Conservation (phyloP, 352 stramenopile genomes). For the Pythium dissotocum region DNA sequence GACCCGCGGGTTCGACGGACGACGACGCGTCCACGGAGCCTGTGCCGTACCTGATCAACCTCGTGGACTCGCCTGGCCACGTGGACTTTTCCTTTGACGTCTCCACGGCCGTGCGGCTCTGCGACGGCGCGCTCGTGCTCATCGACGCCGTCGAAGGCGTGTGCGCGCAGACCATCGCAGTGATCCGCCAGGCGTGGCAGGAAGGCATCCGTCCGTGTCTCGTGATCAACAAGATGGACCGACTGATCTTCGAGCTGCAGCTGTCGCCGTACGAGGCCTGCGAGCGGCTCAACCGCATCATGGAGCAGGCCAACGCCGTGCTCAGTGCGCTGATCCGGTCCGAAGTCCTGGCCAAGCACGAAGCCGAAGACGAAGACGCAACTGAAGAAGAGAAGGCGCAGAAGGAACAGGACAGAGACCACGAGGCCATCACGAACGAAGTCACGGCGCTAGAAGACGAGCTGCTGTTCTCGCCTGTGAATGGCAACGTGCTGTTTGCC, state of each 20-base stretch:
- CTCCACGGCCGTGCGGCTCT: slow-evolving; percentile 94
- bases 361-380: slow-evolving; percentile 32
- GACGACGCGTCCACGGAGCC: slow-evolving; percentile 31
- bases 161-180: slow-evolving; percentile 93
- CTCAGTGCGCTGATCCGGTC: slow-evolving; percentile 82
- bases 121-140: slow-evolving; percentile 93
- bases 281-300: slow-evolving; percentile 90
- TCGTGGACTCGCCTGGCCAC: slow-evolving; percentile 95
- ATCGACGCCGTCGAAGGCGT: slow-evolving; percentile 97
- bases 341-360: slow-evolving; percentile 75
- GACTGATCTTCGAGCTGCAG: slow-evolving; percentile 93
- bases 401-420: slow-evolving; percentile 16
- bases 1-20: slow-evolving; percentile 12
- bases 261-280: slow-evolving; percentile 92
- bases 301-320: slow-evolving; percentile 90
- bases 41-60: slow-evolving; percentile 91
- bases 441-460: slow-evolving; percentile 68
- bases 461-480: slow-evolving; percentile 82
- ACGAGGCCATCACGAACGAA: slow-evolving; percentile 58
- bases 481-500: slow-evolving; percentile 94
- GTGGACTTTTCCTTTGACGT: slow-evolving; percentile 97
- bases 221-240: slow-evolving; percentile 98
- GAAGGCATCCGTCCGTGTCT: slow-evolving; percentile 94
- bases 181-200: slow-evolving; percentile 93
- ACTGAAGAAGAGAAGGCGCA: slow-evolving; percentile 25